Conservation (phyloP, 257 asterid genomes). For the Rauvolfia tetraphylla region DNA sequence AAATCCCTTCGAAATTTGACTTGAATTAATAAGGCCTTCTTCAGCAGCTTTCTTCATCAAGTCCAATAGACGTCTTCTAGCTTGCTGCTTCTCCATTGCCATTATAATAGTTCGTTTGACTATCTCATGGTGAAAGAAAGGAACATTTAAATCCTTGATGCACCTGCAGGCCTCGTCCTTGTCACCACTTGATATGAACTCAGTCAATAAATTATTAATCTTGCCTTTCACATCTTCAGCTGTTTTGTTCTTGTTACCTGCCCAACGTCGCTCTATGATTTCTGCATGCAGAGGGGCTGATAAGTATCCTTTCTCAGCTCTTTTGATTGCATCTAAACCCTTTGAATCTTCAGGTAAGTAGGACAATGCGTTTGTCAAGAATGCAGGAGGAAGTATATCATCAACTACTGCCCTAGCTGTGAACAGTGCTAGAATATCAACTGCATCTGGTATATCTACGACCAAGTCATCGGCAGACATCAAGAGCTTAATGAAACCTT, state of each 20-base stretch:
- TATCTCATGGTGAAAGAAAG: conserved; percentile 85
- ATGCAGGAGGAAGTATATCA: conserved; percentile 89
- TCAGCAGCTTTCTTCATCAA: conserved; percentile 61
- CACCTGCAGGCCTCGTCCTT: conserved; percentile 76
- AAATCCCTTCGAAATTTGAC: conserved; percentile 84
- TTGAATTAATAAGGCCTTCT: conserved; percentile 72
- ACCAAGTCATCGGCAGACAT: conserved; percentile 82
- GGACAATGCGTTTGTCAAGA: conserved; percentile 55
- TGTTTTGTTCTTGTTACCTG: conserved; percentile 70
- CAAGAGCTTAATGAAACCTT: conserved; percentile 82
- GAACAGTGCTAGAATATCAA: conserved; percentile 84
- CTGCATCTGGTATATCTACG: conserved; percentile 84
- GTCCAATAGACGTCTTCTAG: conserved; percentile 53
- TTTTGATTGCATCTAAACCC: conserved; percentile 58
- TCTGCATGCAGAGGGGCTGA: conserved; percentile 88
- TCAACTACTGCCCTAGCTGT: conserved; percentile 88
- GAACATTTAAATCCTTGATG: conserved; percentile 75
- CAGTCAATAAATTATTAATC: conserved; percentile 57
- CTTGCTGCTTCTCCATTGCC: conserved; percentile 81
- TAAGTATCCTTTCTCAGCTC: conserved; percentile 73
- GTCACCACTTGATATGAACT: conserved; percentile 76
- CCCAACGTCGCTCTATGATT: conserved; percentile 82
- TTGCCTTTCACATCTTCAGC: conserved; percentile 73
- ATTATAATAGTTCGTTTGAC: conserved; percentile 73
- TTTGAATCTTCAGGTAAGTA: conserved; percentile 52